Conservation (phyloP, 352 stramenopile species). For the Globisporangium canariense region DNA sequence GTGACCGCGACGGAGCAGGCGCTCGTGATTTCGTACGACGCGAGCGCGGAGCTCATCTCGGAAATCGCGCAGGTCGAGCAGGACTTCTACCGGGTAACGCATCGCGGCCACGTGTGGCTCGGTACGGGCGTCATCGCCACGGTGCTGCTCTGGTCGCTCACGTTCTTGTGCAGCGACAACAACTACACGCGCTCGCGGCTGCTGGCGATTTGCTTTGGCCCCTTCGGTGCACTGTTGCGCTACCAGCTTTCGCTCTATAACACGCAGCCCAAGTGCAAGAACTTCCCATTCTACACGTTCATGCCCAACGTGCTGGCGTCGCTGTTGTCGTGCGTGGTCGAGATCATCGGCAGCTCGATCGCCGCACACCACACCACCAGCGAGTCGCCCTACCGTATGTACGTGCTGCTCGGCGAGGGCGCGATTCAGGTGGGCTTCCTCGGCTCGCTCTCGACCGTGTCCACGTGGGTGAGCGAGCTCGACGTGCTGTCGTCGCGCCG, state of each 20-base stretch:
- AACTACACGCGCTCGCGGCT: slow-evolving; percentile 52
- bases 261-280: slow-evolving; percentile 37
- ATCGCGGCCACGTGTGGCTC: slow-evolving; percentile 31
- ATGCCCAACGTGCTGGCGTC: slow-evolving; percentile 58
- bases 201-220: slow-evolving; percentile 50
- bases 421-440: slow-evolving; percentile 48
- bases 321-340: slow-evolving; percentile 38
- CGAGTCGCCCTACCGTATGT: slow-evolving; percentile 30
- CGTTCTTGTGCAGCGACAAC: slow-evolving; percentile 35
- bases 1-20: slow-evolving; percentile 43
- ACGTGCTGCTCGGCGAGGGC: slow-evolving; percentile 43
- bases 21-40: slow-evolving; percentile 33
- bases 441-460: slow-evolving; percentile 69
- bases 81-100: slow-evolving; percentile 36
- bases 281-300: slow-evolving; percentile 66
- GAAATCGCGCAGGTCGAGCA: slow-evolving; percentile 47
- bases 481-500: slow-evolving; percentile 41
- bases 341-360: slow-evolving; percentile 37
- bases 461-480: slow-evolving; percentile 63
- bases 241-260: slow-evolving; percentile 61
- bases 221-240: slow-evolving; percentile 51
- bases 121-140: slow-evolving; percentile 23
- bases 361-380: slow-evolving; percentile 20
- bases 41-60: slow-evolving; percentile 38
- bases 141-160: slow-evolving; percentile 36